Base-by-base conservation (phyloP, 192 early-diverging fungal species). In the Coemansia reversa region DNA sequence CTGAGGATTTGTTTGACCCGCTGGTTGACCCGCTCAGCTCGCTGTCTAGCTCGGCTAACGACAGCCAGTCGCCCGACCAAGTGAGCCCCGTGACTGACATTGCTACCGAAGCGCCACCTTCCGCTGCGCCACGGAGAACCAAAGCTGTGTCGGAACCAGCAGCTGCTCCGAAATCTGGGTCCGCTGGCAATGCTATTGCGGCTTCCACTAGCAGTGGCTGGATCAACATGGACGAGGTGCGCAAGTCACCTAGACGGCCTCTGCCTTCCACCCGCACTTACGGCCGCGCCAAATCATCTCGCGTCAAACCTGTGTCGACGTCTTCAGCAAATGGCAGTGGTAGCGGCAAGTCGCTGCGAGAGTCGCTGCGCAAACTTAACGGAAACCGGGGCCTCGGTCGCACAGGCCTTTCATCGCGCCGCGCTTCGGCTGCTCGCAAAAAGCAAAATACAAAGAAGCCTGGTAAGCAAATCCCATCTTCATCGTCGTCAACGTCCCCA, bases 351-450 rank as follows among this genome's bases (percentile, higher is more conserved):
- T 65, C 76, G 6, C 47, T 79, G 28, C 60, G 53, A 19, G 76
- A 79, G 30, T 65, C 72, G 12, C 29, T 79, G 14, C 55, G 72
- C 16, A 63, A 59, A 16, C 23, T 79, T 24, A 72, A 72, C 0
- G 76, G 76, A 0, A 73, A 66, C 39, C 53, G 48, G n/a, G 76
- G 72, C 0, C 55, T 61, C 2, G 48, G 42, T 11, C 72, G 76
- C 7, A 65, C 76, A 1, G 72, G 72, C 0, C 52, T 79, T 5
- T 57, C 67, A 18, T 70, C 72, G 3, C 42, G 59, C 29, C 71
- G 70, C 39, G 35, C 58, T 9, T 45, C 33, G 3, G 51, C 66
- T 27, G 18, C 49, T 23, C 45, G 52, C 25, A 57, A 35, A 11
- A 35, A 35, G 11, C 33, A 35, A 11, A 35, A 11, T 35, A 11